Percentiles rank a stretch among this genome's conserved stretches.
Conservation (phyloP, 352 stramenopile species). For the Aphanomyces astaci region DNA sequence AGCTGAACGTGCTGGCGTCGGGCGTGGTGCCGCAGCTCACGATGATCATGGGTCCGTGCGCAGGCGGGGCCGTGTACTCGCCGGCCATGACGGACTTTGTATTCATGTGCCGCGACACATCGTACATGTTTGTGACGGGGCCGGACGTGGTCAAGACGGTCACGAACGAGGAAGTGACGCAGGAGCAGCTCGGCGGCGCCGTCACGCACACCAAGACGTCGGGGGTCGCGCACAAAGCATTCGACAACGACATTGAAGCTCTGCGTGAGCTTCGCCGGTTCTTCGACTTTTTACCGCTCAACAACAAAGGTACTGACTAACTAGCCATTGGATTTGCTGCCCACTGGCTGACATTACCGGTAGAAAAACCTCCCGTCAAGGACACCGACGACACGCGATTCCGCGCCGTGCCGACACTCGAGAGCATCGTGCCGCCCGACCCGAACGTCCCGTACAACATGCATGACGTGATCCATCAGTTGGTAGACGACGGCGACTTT, state of each 20-base stretch:
- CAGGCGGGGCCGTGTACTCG: conserved; percentile 91
- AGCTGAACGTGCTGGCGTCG: conserved; percentile 94
- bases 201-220: conserved; percentile 93
- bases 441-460: conserved; percentile 98
- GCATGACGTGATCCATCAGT: conserved; percentile 91
- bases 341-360: neutral
- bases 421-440: conserved; percentile 94
- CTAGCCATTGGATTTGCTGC: neutral
- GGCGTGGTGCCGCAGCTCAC: conserved; percentile 94
- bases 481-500: conserved; percentile 93
- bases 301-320: conserved; percentile 60
- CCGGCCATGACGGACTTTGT: conserved; percentile 99
- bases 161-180: conserved; percentile 94
- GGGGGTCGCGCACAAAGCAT: conserved; percentile 92
- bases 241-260: conserved; percentile 95
- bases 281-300: conserved; percentile 94
- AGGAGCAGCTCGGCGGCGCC: conserved; percentile 91
- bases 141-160: conserved; percentile 98
- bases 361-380: conserved; percentile 63
- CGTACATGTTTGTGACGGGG: conserved; percentile 99
- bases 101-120: conserved; percentile 96
- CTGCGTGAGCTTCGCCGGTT: conserved; percentile 91
- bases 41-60: conserved; percentile 97
- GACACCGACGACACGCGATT: conserved; percentile 84
- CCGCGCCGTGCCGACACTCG: conserved; percentile 77